phyloP scores from a whole-genome alignment of 2,329 filamentous ascomycete species.

The Stagonosporopsis cucurbitacearum region DNA sequence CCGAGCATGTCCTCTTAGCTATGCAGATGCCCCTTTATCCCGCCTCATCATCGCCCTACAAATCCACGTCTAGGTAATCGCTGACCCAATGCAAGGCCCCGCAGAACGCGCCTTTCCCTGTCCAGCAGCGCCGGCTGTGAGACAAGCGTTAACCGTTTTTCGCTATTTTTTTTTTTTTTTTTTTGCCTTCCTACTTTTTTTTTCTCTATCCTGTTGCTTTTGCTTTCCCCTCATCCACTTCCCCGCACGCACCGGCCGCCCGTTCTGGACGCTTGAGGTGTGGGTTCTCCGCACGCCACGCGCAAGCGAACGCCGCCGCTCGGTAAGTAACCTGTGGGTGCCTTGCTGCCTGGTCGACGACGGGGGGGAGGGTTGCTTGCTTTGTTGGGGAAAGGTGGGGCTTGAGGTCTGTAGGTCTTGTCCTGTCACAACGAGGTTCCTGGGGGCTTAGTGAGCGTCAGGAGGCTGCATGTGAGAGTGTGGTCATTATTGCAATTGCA shows the following conservation, averaged over 20 bases:
- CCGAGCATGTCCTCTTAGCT: not conserved
- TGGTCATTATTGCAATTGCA: too few species aligned
- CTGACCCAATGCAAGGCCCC: not conserved
- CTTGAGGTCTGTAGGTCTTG: too few species aligned
- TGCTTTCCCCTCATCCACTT: not conserved
- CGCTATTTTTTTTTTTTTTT: not conserved
- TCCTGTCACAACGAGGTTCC: too few species aligned
- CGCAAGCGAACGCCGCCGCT: slow-evolving; percentile 10
- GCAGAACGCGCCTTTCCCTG: not conserved
- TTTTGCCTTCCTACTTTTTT: not conserved
- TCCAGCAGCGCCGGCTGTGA: not conserved
- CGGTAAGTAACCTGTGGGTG: slow-evolving; percentile 4
- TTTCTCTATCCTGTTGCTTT: not conserved
- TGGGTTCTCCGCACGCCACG: slow-evolving; percentile 22
- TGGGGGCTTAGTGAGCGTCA: too few species aligned
- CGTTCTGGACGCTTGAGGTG: slow-evolving; percentile 17
- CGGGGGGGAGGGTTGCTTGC: not conserved
- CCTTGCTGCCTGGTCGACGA: slow-evolving; percentile 12
- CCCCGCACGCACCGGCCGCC: slow-evolving; percentile 11
- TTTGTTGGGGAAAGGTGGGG: not conserved
- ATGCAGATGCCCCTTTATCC: too few species aligned
- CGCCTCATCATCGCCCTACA: too few species aligned
- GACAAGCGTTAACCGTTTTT: slow-evolving; percentile 12
- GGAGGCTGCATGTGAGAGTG: not conserved
- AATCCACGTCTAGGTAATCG: too few species aligned